Conservation (phyloP, 108 stramenopile genomes). For the Skeletonema potamos region DNA sequence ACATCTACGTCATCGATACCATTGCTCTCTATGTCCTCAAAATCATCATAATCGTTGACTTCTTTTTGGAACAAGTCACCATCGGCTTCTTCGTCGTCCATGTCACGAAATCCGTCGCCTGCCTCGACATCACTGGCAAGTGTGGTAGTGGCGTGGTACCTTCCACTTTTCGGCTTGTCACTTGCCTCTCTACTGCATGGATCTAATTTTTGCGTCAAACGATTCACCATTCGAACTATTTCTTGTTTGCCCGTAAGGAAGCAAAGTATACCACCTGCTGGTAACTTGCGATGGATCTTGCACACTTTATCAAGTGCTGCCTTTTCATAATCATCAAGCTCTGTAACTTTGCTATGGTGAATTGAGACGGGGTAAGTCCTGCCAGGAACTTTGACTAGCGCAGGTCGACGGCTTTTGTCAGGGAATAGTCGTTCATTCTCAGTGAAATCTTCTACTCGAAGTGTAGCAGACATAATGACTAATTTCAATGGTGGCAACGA, state of each 20-base stretch:
- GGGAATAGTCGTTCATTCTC: conserved; percentile 84
- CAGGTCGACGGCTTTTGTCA: conserved; percentile 37
- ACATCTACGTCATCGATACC: conserved; percentile 22
- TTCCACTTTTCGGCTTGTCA: neutral
- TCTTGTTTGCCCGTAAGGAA: conserved; percentile 97
- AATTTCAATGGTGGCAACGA: conserved; percentile 88
- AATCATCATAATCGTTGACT: conserved; percentile 44
- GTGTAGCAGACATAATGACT: conserved; percentile 97
- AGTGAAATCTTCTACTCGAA: conserved; percentile 94
- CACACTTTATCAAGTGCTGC: conserved; percentile 79
- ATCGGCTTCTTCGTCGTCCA: conserved; percentile 89
- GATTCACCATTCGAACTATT: conserved; percentile 84
- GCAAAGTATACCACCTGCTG: conserved; percentile 92
- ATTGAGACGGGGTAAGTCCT: conserved; percentile 94
- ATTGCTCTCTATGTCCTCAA: conserved; percentile 40
- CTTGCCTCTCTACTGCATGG: neutral
- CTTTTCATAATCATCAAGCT: conserved; percentile 90
- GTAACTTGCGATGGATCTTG: conserved; percentile 90
- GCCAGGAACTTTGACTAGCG: conserved; percentile 89
- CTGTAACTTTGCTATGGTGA: conserved; percentile 95
- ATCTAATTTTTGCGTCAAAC: conserved; percentile 53
- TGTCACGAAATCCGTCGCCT: conserved; percentile 62
- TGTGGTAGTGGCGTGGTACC: conserved; percentile 32
- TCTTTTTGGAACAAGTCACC: conserved; percentile 55
- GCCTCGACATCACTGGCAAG: conserved; percentile 18